phyloP scores from a whole-genome alignment of 495 filamentous ascomycete species.

The Entonaema liquescens region DNA sequence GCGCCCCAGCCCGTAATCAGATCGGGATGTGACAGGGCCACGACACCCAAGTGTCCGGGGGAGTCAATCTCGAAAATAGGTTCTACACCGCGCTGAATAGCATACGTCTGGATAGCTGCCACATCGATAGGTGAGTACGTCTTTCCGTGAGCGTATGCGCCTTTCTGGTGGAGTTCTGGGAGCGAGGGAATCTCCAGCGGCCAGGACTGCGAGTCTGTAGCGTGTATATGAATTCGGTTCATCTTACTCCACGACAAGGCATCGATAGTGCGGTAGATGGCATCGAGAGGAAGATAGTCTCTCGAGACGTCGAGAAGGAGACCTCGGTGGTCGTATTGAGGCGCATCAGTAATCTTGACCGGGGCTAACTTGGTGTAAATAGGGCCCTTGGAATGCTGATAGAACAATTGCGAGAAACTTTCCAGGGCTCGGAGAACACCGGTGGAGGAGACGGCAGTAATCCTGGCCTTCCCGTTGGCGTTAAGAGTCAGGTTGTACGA shows the following conservation, averaged over 20 bases:
- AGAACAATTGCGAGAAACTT: slow-evolving; percentile 81
- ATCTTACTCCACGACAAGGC: slow-evolving; percentile 78
- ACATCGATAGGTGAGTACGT: slow-evolving; percentile 72
- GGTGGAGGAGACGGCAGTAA: slow-evolving; percentile 68
- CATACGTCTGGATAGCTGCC: slow-evolving; percentile 71
- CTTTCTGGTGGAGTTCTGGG: slow-evolving; percentile 72
- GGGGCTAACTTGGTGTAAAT: slow-evolving; percentile 74
- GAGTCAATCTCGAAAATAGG: slow-evolving; percentile 82
- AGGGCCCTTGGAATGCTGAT: slow-evolving; percentile 62
- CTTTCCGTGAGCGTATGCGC: slow-evolving; percentile 68
- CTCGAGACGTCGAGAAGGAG: slow-evolving; percentile 77
- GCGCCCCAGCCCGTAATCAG: slow-evolving; percentile 76
- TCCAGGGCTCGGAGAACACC: slow-evolving; percentile 73
- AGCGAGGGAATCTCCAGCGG: slow-evolving; percentile 78
- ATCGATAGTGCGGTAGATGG: slow-evolving; percentile 76
- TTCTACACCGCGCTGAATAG: slow-evolving; percentile 70
- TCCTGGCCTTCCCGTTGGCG: slow-evolving; percentile 61
- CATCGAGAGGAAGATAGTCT: slow-evolving; percentile 67
- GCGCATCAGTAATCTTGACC: slow-evolving; percentile 69
- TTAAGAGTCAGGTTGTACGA: slow-evolving; percentile 71
- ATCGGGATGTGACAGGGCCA: slow-evolving; percentile 71
- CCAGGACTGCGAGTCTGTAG: slow-evolving; percentile 86
- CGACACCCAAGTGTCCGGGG: slow-evolving; percentile 78
- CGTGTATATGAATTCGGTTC: slow-evolving; percentile 79
- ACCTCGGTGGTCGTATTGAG: slow-evolving; percentile 75